phyloP scores from a whole-genome alignment of 2,329 filamentous ascomycete genomes.

The Fusarium coffeatum region DNA sequence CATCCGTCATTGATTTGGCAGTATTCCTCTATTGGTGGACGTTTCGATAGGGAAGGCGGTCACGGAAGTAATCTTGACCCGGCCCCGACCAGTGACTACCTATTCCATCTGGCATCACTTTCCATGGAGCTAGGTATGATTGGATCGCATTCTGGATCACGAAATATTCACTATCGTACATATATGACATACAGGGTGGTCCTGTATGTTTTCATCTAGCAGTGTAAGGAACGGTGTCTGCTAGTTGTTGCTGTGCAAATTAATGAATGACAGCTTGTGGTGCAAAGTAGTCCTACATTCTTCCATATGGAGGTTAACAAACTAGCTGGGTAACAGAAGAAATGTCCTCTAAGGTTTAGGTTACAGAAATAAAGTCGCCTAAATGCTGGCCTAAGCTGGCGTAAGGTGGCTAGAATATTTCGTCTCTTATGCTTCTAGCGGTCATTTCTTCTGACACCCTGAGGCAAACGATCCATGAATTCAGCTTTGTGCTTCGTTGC shows the following conservation, averaged over 20 bases:
- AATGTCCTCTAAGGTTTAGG: too few relatives aligned
- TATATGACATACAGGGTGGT: not conserved
- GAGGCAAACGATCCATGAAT: not conserved
- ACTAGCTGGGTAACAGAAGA: too few relatives aligned
- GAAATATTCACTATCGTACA: not conserved
- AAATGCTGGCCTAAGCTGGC: too few relatives aligned
- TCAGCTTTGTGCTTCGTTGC: not conserved
- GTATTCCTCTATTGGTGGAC: constrained; percentile 32
- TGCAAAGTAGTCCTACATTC: not conserved
- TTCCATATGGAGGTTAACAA: not conserved
- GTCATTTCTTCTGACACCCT: too few relatives aligned
- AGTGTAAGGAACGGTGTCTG: not conserved
- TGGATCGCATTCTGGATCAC: not conserved
- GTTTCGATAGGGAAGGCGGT: constrained; percentile 42
- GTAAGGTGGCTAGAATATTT: too few relatives aligned
- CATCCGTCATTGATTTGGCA: constrained; percentile 49
- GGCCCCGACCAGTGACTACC: not conserved
- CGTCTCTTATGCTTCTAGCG: too few relatives aligned
- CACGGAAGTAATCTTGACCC: constrained; percentile 33
- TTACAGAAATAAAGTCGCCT: too few relatives aligned
- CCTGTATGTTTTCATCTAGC: not conserved
- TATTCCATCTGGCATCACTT: not conserved
- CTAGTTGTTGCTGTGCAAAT: not conserved
- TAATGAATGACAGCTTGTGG: not conserved
- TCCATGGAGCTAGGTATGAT: not conserved